phyloP scores from a whole-genome alignment of 805 yeast species.

The Millerozyma miso region DNA sequence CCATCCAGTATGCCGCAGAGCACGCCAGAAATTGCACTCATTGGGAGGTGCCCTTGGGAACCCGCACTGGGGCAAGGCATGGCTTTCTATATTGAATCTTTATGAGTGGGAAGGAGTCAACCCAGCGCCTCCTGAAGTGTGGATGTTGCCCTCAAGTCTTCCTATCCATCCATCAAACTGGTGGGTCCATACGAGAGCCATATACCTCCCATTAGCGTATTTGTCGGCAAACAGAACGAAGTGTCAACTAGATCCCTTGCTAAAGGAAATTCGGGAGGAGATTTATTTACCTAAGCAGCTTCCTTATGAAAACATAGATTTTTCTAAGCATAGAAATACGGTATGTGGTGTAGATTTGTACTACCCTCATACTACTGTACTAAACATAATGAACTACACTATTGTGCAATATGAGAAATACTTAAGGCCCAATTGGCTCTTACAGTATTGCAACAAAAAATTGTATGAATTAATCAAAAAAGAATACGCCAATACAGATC shows the following conservation, averaged over 20 bases:
- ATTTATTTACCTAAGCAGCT: slow-evolving; percentile 51
- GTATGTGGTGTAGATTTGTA: slow-evolving; percentile 91
- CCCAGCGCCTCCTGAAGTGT: slow-evolving; percentile 95
- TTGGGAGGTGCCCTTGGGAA: slow-evolving; percentile 86
- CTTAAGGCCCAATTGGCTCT: slow-evolving; percentile 74
- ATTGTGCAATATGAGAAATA: slow-evolving; percentile 64
- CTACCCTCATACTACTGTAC: slow-evolving; percentile 77
- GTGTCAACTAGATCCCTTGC: slow-evolving; percentile 60
- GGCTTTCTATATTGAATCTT: slow-evolving; percentile 75
- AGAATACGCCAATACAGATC: slow-evolving; percentile 74
- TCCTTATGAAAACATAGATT: slow-evolving; percentile 66
- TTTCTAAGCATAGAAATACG: slow-evolving; percentile 66
- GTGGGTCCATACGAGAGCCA: slow-evolving; percentile 99
- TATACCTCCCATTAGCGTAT: slow-evolving; percentile 84
- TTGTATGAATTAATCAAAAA: slow-evolving; percentile 64
- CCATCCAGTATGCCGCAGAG: slow-evolving; percentile 76
- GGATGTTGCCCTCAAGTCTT: slow-evolving; percentile 75
- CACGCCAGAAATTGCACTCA: slow-evolving; percentile 61
- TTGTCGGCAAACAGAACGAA: slow-evolving; percentile 52
- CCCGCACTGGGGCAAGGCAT: slow-evolving; percentile 98
- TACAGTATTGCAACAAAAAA: slow-evolving; percentile 44
- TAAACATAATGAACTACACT: slow-evolving; percentile 58
- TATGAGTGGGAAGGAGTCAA: slow-evolving; percentile 96
- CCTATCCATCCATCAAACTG: slow-evolving; percentile 94
- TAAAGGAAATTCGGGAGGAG: slow-evolving; percentile 67